Conservation (phyloP, 2,329 filamentous ascomycete species). For the Stemphylium lycopersici region DNA sequence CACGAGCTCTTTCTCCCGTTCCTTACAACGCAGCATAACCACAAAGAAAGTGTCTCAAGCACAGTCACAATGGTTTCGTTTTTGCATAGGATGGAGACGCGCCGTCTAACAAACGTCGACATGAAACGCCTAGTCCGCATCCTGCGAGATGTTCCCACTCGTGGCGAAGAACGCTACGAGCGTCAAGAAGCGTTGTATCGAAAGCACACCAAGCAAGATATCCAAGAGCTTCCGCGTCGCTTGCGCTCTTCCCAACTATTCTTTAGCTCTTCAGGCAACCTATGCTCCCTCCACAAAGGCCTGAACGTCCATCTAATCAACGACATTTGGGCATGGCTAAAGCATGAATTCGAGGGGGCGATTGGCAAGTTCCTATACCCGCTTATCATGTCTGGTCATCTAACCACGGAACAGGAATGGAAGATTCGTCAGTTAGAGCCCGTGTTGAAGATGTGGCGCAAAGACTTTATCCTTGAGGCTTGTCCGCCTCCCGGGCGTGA, state of each 20-base stretch:
- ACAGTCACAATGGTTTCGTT: conserved; percentile 14
- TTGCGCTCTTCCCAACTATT: conserved; percentile 27
- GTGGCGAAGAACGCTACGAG: background rate
- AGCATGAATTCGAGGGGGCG: conserved; percentile 28
- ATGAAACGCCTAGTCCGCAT: conserved; percentile 34
- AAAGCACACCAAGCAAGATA: conserved; percentile 16
- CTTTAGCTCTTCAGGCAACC: conserved; percentile 6
- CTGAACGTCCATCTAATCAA: conserved; percentile 27
- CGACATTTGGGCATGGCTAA: conserved; percentile 31
- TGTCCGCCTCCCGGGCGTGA: conserved; percentile 23
- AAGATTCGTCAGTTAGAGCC: conserved; percentile 36
- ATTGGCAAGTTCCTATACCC: conserved; percentile 38
- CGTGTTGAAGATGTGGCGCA: conserved; percentile 34
- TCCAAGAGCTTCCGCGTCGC: conserved; percentile 29
- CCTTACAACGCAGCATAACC: background rate
- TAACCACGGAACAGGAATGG: conserved; percentile 24
- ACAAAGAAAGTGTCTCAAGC: background rate
- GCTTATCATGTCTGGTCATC: conserved; percentile 25
- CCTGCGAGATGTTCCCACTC: conserved; percentile 17
- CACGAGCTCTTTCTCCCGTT: background rate
- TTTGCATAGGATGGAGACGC: conserved; percentile 18
- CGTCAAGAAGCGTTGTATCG: conserved; percentile 9
- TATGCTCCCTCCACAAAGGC: conserved; percentile 35
- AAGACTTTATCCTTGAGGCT: conserved; percentile 18
- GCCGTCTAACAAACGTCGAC: conserved; percentile 27